A percentile compares a stretch with the other conserved stretches of the same genome.
Conservation (phyloP, 176 grass and related monocot genomes). For the Oryza rufipogon region DNA sequence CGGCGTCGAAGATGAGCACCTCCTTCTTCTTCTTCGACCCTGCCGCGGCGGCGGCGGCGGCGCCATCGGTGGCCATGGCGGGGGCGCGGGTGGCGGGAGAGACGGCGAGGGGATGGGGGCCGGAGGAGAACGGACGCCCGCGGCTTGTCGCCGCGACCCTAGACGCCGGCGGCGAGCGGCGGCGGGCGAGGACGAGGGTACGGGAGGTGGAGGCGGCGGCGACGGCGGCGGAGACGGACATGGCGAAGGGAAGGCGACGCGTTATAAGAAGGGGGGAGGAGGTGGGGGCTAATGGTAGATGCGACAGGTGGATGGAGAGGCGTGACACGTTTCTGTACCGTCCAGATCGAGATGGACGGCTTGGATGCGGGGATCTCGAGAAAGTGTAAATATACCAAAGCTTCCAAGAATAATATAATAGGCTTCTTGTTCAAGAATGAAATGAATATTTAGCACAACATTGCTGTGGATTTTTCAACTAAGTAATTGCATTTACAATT, state of each 20-base stretch:
- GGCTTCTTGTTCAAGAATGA: too few relatives aligned
- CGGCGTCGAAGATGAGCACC: conserved; percentile 53
- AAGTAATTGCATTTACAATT: too few relatives aligned
- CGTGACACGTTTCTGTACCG: conserved; percentile 43
- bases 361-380: neutral
- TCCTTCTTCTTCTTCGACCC: conserved; percentile 43
- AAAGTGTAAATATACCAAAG: neutral
- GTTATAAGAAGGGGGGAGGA: conserved; percentile 22
- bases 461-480: too few relatives aligned
- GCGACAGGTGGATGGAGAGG: conserved; percentile 37
- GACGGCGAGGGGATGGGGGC: neutral
- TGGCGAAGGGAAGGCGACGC: conserved; percentile 10
- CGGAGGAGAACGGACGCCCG: neutral
- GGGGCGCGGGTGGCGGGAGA: neutral
- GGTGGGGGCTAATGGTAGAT: neutral
- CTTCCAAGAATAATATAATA: neutral
- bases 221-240: conserved; percentile 30
- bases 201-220: conserved; percentile 29
- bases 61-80: conserved; percentile 53
- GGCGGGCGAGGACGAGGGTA: conserved; percentile 8
- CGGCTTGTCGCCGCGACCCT: neutral
- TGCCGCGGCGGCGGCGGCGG: conserved; percentile 26
- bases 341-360: conserved; percentile 66
- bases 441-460: too few relatives aligned
- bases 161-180: conserved; percentile 6